phyloP scores from a whole-genome alignment of 148 eudicot genomes.

The Rhododendron ovatum region DNA sequence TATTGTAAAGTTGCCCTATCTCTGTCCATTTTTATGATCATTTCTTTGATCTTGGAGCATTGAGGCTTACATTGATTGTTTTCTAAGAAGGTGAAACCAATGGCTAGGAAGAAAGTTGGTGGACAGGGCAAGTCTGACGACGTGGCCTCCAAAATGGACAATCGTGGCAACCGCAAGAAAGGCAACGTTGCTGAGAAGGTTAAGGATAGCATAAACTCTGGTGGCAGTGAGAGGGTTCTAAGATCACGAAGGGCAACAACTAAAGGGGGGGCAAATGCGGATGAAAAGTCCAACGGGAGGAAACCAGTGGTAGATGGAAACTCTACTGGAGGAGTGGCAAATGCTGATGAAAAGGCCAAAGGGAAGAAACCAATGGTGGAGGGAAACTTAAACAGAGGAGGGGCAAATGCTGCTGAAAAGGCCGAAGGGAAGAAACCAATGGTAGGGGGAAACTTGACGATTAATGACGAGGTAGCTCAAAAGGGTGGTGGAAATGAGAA shows the following conservation, averaged over 20 bases:
- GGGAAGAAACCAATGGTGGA: neutral
- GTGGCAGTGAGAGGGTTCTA: neutral
- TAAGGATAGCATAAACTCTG: neutral
- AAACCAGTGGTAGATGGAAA: neutral
- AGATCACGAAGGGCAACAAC: neutral
- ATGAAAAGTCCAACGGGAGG: conserved; percentile 1
- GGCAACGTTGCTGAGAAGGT: neutral
- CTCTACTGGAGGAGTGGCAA: neutral
- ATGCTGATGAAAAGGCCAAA: neutral
- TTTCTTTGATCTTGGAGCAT: neutral
- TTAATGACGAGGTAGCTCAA: neutral
- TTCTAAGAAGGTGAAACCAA: neutral
- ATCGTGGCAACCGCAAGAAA: neutral
- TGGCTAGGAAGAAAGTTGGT: conserved; percentile 1
- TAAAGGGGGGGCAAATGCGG: neutral
- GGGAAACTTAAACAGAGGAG: too few relatives aligned
- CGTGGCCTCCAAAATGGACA: neutral
- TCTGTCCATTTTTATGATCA: neutral
- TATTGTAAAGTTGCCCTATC: neutral
- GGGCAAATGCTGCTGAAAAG: too few relatives aligned
- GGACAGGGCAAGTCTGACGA: neutral
- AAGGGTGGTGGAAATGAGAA: neutral
- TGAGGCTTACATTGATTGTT: neutral
- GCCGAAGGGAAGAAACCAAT: too few relatives aligned
- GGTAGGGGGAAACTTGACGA: too few relatives aligned